Conservation (phyloP, 2,329 filamentous ascomycete genomes). For the Beauveria bassiana region DNA sequence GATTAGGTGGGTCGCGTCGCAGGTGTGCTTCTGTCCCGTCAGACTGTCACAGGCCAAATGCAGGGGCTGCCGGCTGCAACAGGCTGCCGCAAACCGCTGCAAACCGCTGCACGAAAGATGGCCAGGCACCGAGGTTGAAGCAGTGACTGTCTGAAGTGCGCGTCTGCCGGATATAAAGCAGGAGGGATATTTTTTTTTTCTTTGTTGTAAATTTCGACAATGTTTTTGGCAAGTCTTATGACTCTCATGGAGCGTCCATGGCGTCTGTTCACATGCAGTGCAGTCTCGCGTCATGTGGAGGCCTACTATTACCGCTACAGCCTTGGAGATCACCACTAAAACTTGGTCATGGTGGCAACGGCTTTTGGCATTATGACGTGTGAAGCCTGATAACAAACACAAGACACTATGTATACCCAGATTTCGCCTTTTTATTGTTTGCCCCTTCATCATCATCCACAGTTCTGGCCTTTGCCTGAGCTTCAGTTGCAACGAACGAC, state of each 20-base stretch:
- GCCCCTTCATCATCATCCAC: too few relatives aligned
- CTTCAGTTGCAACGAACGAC: too few relatives aligned
- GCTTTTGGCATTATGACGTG: too few relatives aligned
- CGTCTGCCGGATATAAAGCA: not conserved
- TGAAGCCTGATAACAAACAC: too few relatives aligned
- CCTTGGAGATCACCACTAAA: too few relatives aligned
- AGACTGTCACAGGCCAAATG: constrained; percentile 2
- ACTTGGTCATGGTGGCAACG: too few relatives aligned
- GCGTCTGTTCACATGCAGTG: not conserved
- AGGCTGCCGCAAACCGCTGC: not conserved
- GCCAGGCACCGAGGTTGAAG: not conserved
- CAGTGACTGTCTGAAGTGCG: not conserved
- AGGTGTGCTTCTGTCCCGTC: not conserved
- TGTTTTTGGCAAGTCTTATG: not conserved
- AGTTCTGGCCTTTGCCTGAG: too few relatives aligned
- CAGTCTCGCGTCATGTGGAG: constrained; percentile 2
- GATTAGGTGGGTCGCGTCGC: constrained; percentile 2
- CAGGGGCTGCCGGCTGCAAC: not conserved
- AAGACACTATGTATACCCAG: too few relatives aligned
- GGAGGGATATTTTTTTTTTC: not conserved
- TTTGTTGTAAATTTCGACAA: not conserved
- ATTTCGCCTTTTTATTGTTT: too few relatives aligned
- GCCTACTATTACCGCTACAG: too few relatives aligned
- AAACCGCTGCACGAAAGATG: not conserved
- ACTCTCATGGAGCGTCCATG: not conserved